These are phyloP conservation scores for Dendrobium huoshanense DNA, from an alignment of 106 monocot genomes.

Conservation along the genomic window DNA sequence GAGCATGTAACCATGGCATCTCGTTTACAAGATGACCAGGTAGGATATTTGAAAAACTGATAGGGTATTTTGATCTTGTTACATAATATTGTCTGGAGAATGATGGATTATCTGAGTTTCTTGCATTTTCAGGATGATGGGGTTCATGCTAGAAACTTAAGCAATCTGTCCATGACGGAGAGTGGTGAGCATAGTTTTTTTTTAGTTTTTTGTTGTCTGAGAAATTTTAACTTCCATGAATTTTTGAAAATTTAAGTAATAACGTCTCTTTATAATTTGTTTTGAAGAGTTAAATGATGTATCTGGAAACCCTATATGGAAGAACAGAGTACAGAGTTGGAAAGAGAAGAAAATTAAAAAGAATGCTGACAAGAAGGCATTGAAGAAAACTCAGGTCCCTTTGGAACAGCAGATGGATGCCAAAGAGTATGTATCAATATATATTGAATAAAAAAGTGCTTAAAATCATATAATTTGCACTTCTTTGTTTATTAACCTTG, in stretches of 20 bases:
- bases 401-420: conserved; percentile 72
- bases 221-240: not conserved
- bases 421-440: conserved; percentile 46
- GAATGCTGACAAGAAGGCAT: conserved; percentile 39
- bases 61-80: not conserved
- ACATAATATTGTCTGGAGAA: not conserved
- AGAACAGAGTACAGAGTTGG: conserved; percentile 92
- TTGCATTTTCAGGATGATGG: conserved; percentile 42
- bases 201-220: not conserved
- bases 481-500: not conserved
- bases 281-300: conserved; percentile 60
- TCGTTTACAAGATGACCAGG: conserved; percentile 34
- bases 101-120: not conserved
- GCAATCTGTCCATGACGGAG: conserved; percentile 62
- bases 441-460: not conserved
- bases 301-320: conserved; percentile 86
- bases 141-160: conserved; percentile 62
- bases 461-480: not conserved
- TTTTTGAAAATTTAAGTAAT: not conserved
- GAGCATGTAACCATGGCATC: conserved; percentile 20
- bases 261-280: not conserved
- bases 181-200: conserved; percentile 43
- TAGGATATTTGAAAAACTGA: not conserved
- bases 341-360: conserved; percentile 81
- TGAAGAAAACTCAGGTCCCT: conserved; percentile 47